Evolutionary conservation across 1,284 basidiomycete species (phyloP).

Genomic region (Singerocomus inundabilis): DNA sequence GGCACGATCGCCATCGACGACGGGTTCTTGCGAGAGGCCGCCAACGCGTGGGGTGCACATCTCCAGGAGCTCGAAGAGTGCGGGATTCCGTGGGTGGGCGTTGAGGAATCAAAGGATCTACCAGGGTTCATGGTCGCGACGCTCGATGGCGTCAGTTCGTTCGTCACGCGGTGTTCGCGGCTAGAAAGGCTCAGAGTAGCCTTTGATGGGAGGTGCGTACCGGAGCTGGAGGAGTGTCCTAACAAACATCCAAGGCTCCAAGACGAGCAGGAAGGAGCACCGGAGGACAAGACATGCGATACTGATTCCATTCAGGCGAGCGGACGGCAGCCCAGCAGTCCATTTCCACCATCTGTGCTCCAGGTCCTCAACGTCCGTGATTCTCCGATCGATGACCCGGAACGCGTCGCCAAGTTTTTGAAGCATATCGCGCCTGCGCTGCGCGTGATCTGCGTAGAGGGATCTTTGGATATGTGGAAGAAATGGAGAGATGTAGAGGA

Average conservation of each 20-base stretch:
- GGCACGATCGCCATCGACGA: slow-evolving; percentile 31
- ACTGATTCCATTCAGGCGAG: background rate
- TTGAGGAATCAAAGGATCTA: slow-evolving; percentile 17
- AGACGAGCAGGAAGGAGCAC: background rate
- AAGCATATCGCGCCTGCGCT: slow-evolving; percentile 25
- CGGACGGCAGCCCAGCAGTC: background rate
- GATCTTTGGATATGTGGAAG: slow-evolving; percentile 28
- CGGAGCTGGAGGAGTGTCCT: background rate
- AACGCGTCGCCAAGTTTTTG: slow-evolving; percentile 28
- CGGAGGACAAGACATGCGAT: background rate
- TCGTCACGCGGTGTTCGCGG: slow-evolving; percentile 19
- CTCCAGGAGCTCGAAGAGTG: slow-evolving; percentile 29
- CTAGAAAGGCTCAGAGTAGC: slow-evolving; percentile 21
- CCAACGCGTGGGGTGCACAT: slow-evolving; percentile 25
- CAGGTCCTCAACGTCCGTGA: slow-evolving; percentile 30
- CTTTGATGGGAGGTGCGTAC: slow-evolving; percentile 24
- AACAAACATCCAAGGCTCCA: background rate
- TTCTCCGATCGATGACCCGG: slow-evolving; percentile 28
- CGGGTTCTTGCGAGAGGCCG: slow-evolving; percentile 26
- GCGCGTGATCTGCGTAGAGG: slow-evolving; percentile 28
- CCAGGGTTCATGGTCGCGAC: slow-evolving; percentile 19
- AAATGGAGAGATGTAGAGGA: slow-evolving; percentile 32
- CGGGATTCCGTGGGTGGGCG: slow-evolving; percentile 28
- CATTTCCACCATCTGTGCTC: slow-evolving; percentile 7
- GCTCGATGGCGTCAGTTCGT: slow-evolving; percentile 23